Evolutionary conservation across 2,329 filamentous ascomycete species (phyloP), one percentile per base, ranked within the genome.

Genomic region (Phaeosphaeriaceae sp.): DNA sequence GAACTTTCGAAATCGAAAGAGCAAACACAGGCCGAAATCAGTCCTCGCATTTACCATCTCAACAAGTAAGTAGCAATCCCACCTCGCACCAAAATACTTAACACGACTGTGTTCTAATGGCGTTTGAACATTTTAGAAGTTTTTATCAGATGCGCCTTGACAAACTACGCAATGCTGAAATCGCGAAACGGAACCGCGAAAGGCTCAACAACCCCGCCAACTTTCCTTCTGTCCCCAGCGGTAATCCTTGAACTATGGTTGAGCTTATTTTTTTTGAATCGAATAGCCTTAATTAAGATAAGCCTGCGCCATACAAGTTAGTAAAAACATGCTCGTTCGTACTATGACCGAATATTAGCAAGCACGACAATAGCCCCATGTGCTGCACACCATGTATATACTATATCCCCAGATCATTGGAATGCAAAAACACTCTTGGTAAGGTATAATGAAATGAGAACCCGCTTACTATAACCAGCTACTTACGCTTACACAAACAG

Each of bases 81-180:
- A 13, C 29, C 13, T 4, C 17, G 18, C 23, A 7, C 7, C 30
- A 37, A 18, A 29, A 13, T 17, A 21, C 26, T 7, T 8, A 8
- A 12, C 9, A 32, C n/a, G 16, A 28, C 7, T 3, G 23, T 3
- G 17, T 16, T 26, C 4, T 17, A 34, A 42, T 30, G n/a, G 34
- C 17, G 28, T 17, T 17, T 15, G 34, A 38, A 34, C 42, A 18
- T 23, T n/a, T 21, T 64, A 94, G 90, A 63, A 83, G 85, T 20
- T 96, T 99, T 74, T 95, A 91, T 69, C 88, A 93, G 61, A 90
- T 92, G 77, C 86, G 94, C 13, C 71, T 96, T 42, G 86, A 91
- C 69, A 88, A 88, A 68, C 87, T 92, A 67, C 83, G 87, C 35
- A 88, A 89, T 70, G 83, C 83, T n/a, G 90, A 94, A 67, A 80